These are phyloP conservation scores for Iris pallida DNA, from an alignment of 116 monocot genomes.

Conservation along the genomic window DNA sequence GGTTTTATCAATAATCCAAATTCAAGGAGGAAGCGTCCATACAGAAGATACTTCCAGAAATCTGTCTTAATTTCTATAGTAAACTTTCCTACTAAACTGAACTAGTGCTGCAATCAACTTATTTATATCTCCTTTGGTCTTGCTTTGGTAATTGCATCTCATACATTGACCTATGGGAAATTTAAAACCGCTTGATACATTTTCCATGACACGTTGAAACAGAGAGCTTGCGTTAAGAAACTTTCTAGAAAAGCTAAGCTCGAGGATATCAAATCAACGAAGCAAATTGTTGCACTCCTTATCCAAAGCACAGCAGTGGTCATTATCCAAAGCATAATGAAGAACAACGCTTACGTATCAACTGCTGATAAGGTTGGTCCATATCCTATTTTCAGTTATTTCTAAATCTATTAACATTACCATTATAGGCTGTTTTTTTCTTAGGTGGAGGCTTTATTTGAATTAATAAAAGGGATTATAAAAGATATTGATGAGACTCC, in stretches of 20 bases:
- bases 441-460: constrained; percentile 95
- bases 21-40: too few species aligned
- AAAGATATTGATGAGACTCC: constrained; percentile 66
- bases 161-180: too few species aligned
- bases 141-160: too few species aligned
- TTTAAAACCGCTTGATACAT: too few species aligned
- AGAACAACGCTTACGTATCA: constrained; percentile 76
- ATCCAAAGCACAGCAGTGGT: constrained; percentile 99
- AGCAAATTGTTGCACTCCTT: constrained; percentile 97
- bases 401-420: neutral
- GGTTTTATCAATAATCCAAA: too few species aligned
- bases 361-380: constrained; percentile 78
- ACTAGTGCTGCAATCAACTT: too few species aligned
- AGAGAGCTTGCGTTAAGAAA: constrained; percentile 97
- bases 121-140: too few species aligned
- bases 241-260: constrained; percentile 87
- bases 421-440: constrained; percentile 3
- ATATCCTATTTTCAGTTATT: neutral
- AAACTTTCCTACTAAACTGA: too few species aligned
- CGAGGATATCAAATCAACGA: constrained; percentile 83
- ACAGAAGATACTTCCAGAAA: too few species aligned
- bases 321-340: constrained; percentile 99
- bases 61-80: too few species aligned
- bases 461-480: constrained; percentile 94
- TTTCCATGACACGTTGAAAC: too few species aligned